These are phyloP conservation scores for Pythium brassicae DNA, from an alignment of 352 stramenopile genomes.

Conservation along the genomic window DNA sequence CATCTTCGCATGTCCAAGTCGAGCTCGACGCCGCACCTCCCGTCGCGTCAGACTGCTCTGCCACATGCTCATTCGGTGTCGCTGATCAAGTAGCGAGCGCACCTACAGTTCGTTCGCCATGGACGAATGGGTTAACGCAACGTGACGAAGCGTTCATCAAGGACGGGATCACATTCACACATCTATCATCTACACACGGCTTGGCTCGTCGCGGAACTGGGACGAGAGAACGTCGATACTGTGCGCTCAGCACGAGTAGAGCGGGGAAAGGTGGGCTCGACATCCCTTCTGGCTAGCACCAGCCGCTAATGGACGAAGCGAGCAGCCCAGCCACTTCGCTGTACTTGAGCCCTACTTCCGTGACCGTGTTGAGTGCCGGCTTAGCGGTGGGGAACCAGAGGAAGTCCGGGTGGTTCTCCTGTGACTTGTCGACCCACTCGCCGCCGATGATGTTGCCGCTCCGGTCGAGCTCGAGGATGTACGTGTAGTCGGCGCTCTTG, in stretches of 20 bases:
- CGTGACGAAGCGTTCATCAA: too few relatives aligned
- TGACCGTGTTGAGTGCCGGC: slow-evolving; percentile 16
- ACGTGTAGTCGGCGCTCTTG: slow-evolving; percentile 9
- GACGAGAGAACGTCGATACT: not conserved
- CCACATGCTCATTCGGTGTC: slow-evolving; percentile 3
- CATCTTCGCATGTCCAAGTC: slow-evolving; percentile 6
- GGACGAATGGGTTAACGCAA: too few relatives aligned
- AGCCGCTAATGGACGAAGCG: slow-evolving; percentile 4
- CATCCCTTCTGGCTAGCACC: not conserved
- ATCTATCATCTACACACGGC: not conserved
- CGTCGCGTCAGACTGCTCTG: not conserved
- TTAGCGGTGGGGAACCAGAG: slow-evolving; percentile 11
- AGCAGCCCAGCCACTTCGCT: slow-evolving; percentile 27
- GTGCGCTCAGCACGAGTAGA: slow-evolving; percentile 1
- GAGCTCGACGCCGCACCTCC: not conserved
- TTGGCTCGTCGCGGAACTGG: not conserved
- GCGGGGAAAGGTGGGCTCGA: too few relatives aligned
- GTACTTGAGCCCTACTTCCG: slow-evolving; percentile 38
- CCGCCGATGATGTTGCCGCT: slow-evolving; percentile 11
- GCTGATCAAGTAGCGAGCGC: not conserved
- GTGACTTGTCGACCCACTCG: slow-evolving; percentile 10
- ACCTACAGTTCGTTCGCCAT: too few relatives aligned
- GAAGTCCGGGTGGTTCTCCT: slow-evolving; percentile 14
- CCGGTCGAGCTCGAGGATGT: slow-evolving; percentile 9
- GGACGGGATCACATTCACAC: not conserved